Conservation (phyloP, 1,284 basidiomycete species). For the Laetiporus sulphureus region DNA sequence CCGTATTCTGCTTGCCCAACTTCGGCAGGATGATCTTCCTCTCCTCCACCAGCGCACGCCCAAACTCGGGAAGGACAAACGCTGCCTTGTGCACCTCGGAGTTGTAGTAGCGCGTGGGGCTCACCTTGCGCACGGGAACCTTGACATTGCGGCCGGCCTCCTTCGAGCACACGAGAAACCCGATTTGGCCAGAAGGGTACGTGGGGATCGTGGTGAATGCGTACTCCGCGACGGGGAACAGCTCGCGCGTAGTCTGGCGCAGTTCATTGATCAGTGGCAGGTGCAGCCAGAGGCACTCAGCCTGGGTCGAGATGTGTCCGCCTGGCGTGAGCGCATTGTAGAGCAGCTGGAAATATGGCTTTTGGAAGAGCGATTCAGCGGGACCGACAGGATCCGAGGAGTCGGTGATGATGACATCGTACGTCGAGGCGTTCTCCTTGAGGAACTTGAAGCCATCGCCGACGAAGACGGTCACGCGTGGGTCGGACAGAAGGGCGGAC, state of each 20-base stretch:
- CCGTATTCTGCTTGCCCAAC: slow-evolving; percentile 45
- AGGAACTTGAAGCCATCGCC: slow-evolving; percentile 99
- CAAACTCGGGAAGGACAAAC: slow-evolving; percentile 93
- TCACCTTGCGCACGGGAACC: slow-evolving; percentile 65
- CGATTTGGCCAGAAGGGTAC: slow-evolving; percentile 96
- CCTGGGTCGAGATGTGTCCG: slow-evolving; percentile 95
- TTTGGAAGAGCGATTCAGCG: slow-evolving; percentile 91
- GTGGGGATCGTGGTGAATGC: slow-evolving; percentile 97
- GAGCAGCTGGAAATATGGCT: slow-evolving; percentile 95
- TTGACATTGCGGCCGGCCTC: slow-evolving; percentile 64
- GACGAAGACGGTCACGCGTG: slow-evolving; percentile 84
- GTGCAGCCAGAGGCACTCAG: slow-evolving; percentile 95
- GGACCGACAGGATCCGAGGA: slow-evolving; percentile 98
- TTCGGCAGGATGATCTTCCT: slow-evolving; percentile 62
- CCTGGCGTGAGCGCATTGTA: slow-evolving; percentile 86
- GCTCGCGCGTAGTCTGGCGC: slow-evolving; percentile 61
- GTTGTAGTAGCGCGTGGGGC: slow-evolving; percentile 84
- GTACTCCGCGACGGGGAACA: slow-evolving; percentile 89
- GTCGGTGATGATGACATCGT: slow-evolving; percentile 99
- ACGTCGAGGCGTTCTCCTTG: slow-evolving; percentile 81
- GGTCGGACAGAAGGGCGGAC: slow-evolving; percentile 79
- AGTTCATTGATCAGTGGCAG: slow-evolving; percentile 84
- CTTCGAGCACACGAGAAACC: slow-evolving; percentile 90
- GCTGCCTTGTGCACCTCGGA: slow-evolving; percentile 76
- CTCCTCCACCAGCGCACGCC: slow-evolving; percentile 68